phyloP scores from a whole-genome alignment of 805 yeast genomes.

The Cyberlindnera nakhonratchasimensis region DNA sequence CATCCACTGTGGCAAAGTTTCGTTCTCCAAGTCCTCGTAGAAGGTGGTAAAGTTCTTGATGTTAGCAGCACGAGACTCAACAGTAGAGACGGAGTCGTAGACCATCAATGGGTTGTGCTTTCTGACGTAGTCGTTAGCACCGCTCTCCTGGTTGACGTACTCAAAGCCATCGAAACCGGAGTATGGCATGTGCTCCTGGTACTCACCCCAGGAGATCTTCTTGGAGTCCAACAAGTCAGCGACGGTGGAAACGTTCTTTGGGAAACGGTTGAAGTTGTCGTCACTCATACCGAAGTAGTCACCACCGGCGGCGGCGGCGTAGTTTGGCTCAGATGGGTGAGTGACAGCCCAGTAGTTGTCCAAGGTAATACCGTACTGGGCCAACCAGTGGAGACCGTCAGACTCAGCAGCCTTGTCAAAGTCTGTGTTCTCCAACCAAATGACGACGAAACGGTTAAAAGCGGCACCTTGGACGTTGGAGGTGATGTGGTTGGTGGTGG shows the following conservation, averaged over 20 bases:
- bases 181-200: conserved; percentile 51
- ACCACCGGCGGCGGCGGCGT: conserved; percentile 43
- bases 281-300: conserved; percentile 47
- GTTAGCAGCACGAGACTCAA: conserved; percentile 37
- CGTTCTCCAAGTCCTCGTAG: conserved; percentile 36
- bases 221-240: conserved; percentile 41
- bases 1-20: conserved; percentile 48
- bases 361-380: conserved; percentile 42
- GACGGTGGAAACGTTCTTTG: conserved; percentile 43
- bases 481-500: conserved; percentile 26
- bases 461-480: conserved; percentile 37
- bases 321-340: conserved; percentile 52
- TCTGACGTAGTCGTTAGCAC: conserved; percentile 47
- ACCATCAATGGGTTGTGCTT: conserved; percentile 48
- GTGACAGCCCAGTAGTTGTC: conserved; percentile 51
- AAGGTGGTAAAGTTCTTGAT: conserved; percentile 48
- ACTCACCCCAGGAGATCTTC: conserved; percentile 50
- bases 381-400: conserved; percentile 40
- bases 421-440: conserved; percentile 53
- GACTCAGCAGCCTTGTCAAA: conserved; percentile 47
- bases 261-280: conserved; percentile 43
- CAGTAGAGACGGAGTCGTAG: conserved; percentile 37
- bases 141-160: conserved; percentile 40
- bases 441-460: conserved; percentile 39
- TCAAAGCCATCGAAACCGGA: conserved; percentile 48